phyloP scores from a whole-genome alignment of 495 filamentous ascomycete species.

The Penicillium lagena region DNA sequence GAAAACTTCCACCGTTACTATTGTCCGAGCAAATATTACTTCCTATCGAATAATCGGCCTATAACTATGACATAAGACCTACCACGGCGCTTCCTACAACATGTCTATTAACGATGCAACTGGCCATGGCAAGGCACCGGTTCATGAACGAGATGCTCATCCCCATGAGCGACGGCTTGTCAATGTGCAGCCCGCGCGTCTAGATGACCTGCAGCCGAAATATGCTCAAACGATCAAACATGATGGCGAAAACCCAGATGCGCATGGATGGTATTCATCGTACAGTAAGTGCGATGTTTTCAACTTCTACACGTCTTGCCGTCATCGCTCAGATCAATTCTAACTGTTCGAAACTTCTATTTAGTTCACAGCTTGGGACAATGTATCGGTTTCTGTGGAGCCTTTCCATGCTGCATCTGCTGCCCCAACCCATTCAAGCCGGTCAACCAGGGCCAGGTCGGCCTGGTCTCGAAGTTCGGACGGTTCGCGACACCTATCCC shows the following conservation, averaged over 20 bases:
- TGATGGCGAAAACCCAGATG: conserved; percentile 57
- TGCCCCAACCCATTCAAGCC: conserved; percentile 97
- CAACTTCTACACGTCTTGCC: neutral
- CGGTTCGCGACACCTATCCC: conserved; percentile 35
- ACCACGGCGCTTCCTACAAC: neutral
- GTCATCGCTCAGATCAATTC: neutral
- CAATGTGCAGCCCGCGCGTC: conserved; percentile 72
- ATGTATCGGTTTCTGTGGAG: conserved; percentile 72
- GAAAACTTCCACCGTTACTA: too few species aligned
- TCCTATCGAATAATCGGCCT: too few species aligned
- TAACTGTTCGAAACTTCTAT: neutral
- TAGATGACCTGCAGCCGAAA: conserved; percentile 79
- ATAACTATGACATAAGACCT: too few species aligned
- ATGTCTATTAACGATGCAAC: conserved; percentile 25
- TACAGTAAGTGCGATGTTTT: conserved; percentile 57
- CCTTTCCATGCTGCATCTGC: conserved; percentile 85
- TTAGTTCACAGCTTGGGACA: conserved; percentile 70
- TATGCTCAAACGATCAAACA: conserved; percentile 75
- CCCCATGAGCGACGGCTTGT: conserved; percentile 43
- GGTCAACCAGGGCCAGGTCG: conserved; percentile 89
- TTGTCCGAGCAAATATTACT: too few species aligned
- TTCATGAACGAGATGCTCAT: conserved; percentile 8
- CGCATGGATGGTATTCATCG: conserved; percentile 84
- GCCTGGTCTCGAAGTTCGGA: conserved; percentile 91
- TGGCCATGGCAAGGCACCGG: conserved; percentile 38